A percentile compares a stretch with the other conserved stretches of the same genome.
Conservation (phyloP, 805 yeast species). For the Suhomyces canberraensis region DNA sequence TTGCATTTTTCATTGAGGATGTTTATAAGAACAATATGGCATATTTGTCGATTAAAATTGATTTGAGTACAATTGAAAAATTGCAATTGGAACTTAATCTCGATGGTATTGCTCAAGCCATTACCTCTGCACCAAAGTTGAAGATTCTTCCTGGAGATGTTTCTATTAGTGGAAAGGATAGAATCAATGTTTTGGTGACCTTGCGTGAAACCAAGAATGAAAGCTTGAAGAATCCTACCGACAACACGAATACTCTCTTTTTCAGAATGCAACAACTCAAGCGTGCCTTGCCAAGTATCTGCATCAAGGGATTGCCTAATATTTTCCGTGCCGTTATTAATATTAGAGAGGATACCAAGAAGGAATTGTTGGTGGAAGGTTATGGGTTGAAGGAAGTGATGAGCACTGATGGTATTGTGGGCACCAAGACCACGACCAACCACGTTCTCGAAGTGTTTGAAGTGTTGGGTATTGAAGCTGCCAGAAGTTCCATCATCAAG, state of each 20-base stretch:
- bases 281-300: slow-evolving; percentile 80
- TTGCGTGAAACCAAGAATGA: slow-evolving; percentile 36
- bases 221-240: slow-evolving; percentile 28
- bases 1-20: slow-evolving; percentile 88
- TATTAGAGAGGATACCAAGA: slow-evolving; percentile 78
- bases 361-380: slow-evolving; percentile 94
- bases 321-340: slow-evolving; percentile 96
- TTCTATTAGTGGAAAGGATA: slow-evolving; percentile 59
- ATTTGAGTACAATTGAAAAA: slow-evolving; percentile 78
- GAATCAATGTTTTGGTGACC: slow-evolving; percentile 61
- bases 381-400: slow-evolving; percentile 94
- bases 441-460: slow-evolving; percentile 86
- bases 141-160: slow-evolving; percentile 77
- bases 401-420: slow-evolving; percentile 96
- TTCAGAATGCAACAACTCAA: slow-evolving; percentile 87
- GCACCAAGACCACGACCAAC: slow-evolving; percentile 82
- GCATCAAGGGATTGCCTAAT: slow-evolving; percentile 89
- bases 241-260: slow-evolving; percentile 53
- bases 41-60: slow-evolving; percentile 76
- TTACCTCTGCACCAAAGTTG: slow-evolving; percentile 81
- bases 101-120: slow-evolving; percentile 82
- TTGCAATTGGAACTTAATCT: slow-evolving; percentile 85
- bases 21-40: slow-evolving; percentile 82
- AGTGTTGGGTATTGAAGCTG: slow-evolving; percentile 97
- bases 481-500: slow-evolving; percentile 84